Percentiles rank a stretch among this genome's conserved stretches.
Evolutionary conservation across 1,284 basidiomycete genomes (phyloP).

Genomic region (Microbotryum intermedium): DNA sequence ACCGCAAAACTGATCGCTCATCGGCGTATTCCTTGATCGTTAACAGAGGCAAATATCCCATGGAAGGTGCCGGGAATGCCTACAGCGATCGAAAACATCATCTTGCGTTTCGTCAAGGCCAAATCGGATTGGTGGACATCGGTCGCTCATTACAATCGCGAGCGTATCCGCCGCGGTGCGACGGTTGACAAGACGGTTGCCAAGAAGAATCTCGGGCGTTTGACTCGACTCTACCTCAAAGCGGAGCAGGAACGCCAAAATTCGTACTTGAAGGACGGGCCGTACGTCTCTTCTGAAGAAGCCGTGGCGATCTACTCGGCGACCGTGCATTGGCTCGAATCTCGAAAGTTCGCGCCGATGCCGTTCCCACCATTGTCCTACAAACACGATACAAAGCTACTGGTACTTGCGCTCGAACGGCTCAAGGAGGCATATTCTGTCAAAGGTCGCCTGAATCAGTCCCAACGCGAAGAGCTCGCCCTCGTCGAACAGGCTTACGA

Average conservation of each 20-base stretch:
- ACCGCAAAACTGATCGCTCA: too few species aligned
- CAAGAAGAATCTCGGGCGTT: slow-evolving; percentile 69
- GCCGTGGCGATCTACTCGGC: slow-evolving; percentile 95
- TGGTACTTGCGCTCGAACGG: slow-evolving; percentile 90
- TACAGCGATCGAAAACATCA: slow-evolving; percentile 97
- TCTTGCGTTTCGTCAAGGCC: slow-evolving; percentile 96
- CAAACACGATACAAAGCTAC: slow-evolving; percentile 93
- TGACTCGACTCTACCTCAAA: slow-evolving; percentile 74
- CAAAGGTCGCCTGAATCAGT: slow-evolving; percentile 90
- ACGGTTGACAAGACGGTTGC: slow-evolving; percentile 99
- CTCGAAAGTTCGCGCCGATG: slow-evolving; percentile 90
- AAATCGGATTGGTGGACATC: slow-evolving; percentile 99
- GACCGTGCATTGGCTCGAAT: slow-evolving; percentile 95
- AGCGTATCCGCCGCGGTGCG: slow-evolving; percentile 71
- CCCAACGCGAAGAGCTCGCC: slow-evolving; percentile 89
- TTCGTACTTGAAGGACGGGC: slow-evolving; percentile 92
- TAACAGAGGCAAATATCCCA: slow-evolving; percentile 77
- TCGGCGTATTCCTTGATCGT: slow-evolving; percentile 60
- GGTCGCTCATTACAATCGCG: slow-evolving; percentile 56
- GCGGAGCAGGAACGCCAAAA: slow-evolving; percentile 97
- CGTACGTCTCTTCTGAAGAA: slow-evolving; percentile 93
- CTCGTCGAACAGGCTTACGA: slow-evolving; percentile 95
- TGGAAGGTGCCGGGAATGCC: slow-evolving; percentile 98
- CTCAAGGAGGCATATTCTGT: slow-evolving; percentile 98
- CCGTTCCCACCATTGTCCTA: slow-evolving; percentile 97